Evolutionary conservation across 768 basidiomycete species (phyloP), one percentile per base, ranked within the genome.

Genomic region (Russula lepida): DNA sequence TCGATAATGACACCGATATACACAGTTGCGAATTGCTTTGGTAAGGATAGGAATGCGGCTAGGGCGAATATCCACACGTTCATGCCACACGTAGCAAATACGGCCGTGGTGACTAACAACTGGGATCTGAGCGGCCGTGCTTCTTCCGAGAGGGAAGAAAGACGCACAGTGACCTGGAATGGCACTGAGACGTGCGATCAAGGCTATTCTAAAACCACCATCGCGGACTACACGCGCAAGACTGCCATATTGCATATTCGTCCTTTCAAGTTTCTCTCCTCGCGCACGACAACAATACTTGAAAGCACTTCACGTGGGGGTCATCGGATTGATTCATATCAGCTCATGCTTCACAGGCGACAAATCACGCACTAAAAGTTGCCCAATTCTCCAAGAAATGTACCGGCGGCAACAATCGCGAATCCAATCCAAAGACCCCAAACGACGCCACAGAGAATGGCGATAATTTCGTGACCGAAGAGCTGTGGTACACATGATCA

Each of bases 31-130:
- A 97, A 86, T 71, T 97, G 93, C 69, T 95, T 95, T 7, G 93
- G 93, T 69, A 92, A 73, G 21, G 91, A 90, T 19, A 94, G 75
- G 66, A 93, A 73, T 4, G 92, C 88, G 25, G 94, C 92, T 7
- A 90, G 62, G 54, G 82, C 76, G 72, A 95, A 97, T 30, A 84
- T 78, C 67, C 84, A 74, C 64, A 94, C 85, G 60, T 77, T 76
- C 87, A 95, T 92, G 39, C 94, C 94, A 69, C 91, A 94, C 4
- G 92, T 86, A 2, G 92, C 82, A 69, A 95, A 93, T 6, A 95
- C 80, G 35, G 88, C 89, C 5, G 91, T 94, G 0, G 92, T 92
- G 70, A 93, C 89, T 92, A 67, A 64, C 35, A 28, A 28, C 23
- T 25, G 66, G 21, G 64, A 64, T n/a, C 58, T 56, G 35, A 32